Conservation (phyloP, 2,329 filamentous ascomycete genomes). For the Ambrosiella beaveri region DNA sequence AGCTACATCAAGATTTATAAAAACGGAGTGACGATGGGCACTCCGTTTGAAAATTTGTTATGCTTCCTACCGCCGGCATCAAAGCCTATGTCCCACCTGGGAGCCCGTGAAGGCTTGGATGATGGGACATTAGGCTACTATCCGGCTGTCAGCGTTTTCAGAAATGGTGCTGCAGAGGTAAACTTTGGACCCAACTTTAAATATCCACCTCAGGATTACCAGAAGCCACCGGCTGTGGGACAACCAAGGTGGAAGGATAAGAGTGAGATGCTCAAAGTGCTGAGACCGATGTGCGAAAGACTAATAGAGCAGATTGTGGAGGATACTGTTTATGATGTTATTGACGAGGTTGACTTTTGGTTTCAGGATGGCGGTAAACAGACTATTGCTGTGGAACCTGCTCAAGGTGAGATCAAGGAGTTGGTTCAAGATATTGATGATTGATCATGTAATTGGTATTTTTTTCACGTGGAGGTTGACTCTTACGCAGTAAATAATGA, state of each 20-base stretch:
- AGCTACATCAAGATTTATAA: constrained; percentile 84
- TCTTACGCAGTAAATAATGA: background rate
- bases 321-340: constrained; percentile 79
- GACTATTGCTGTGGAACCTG: constrained; percentile 28
- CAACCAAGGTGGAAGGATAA: constrained; percentile 14
- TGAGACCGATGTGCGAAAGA: constrained; percentile 33
- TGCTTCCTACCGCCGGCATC: constrained; percentile 86
- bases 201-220: constrained; percentile 53
- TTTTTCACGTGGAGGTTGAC: background rate
- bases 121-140: constrained; percentile 95
- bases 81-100: constrained; percentile 47
- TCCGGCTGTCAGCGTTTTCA: constrained; percentile 80
- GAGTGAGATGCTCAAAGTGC: background rate
- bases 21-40: constrained; percentile 74
- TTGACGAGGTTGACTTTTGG: constrained; percentile 90
- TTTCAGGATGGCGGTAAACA: constrained; percentile 44
- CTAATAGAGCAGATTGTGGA: constrained; percentile 90
- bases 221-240: constrained; percentile 17
- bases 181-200: constrained; percentile 94
- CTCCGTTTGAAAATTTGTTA: constrained; percentile 71
- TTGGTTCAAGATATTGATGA: constrained; percentile 43
- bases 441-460: constrained; percentile 1
- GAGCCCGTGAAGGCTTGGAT: constrained; percentile 72
- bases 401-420: constrained; percentile 45
- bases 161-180: constrained; percentile 75